These are phyloP conservation scores for Yamadazyma sp. DNA, from an alignment of 805 yeast genomes.

Conservation along the genomic window DNA sequence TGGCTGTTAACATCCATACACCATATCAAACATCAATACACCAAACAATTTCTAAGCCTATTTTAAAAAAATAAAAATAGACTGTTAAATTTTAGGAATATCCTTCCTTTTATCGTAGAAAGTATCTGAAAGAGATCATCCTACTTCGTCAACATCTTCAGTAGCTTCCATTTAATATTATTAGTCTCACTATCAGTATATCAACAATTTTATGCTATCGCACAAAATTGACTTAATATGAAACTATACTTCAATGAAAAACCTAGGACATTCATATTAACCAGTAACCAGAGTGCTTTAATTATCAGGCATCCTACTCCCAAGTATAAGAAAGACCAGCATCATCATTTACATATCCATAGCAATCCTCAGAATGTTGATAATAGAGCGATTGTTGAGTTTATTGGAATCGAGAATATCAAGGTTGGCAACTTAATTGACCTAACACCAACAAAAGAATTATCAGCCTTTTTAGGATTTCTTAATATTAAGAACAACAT, in stretches of 20 bases:
- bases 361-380: neutral
- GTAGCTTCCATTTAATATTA: too few relatives aligned
- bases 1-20: neutral
- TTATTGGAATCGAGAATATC: conserved; percentile 40
- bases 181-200: too few relatives aligned
- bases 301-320: conserved; percentile 52
- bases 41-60: too few relatives aligned
- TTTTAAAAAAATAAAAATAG: too few relatives aligned
- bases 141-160: too few relatives aligned
- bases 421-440: conserved; percentile 43
- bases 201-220: too few relatives aligned
- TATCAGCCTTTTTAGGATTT: conserved; percentile 63
- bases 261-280: conserved; percentile 70
- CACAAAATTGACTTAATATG: conserved; percentile 36
- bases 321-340: conserved; percentile 12
- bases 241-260: conserved; percentile 56
- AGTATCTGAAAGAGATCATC: too few relatives aligned
- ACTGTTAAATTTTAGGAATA: too few relatives aligned
- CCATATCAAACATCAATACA: too few relatives aligned
- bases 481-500: conserved; percentile 51
- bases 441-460: conserved; percentile 31
- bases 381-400: conserved; percentile 48
- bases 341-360: conserved; percentile 7
- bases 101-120: too few relatives aligned
- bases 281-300: conserved; percentile 56